Base-by-base conservation (phyloP, 257 asterid genomes). In the Scutellaria baicalensis region DNA sequence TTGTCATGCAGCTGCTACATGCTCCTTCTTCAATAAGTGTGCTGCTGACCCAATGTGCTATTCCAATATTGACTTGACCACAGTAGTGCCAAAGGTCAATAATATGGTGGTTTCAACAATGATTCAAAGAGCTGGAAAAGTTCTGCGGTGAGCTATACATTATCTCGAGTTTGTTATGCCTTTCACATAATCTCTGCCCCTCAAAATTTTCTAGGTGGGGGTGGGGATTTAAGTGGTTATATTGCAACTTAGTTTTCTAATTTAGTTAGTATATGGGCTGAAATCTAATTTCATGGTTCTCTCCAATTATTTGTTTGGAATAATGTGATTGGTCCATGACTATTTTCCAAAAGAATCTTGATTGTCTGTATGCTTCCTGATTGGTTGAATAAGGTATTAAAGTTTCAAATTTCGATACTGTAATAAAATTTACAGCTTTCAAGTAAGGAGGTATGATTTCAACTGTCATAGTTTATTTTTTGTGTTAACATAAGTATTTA, bases 111-210 rank as follows among this genome's bases (percentile, higher is more conserved):
- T 89, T 77, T 86, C 94, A 5, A 82, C 91, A 0, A 82, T 92
- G 89, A 79, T 90, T 77, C 94, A 86, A 44, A 88, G 97, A 67
- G 96, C 98, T 66, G 97, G 98, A 54, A 88, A 83, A 77, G 81
- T 31, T 31, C 78, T 90, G 43, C 71, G 73, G 98, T 92, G 64
- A 44, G 68, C 71, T 72, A 61, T 14, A 42, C 42, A n/a, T 44
- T 51, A 23, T 48, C 68, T 56, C 31, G 38, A 33, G 44, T 20
- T 42, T 6, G 12, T 12, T 55, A 27, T 35, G 1, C 45, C 6
- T 12, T 64, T 42, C n/a, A 23, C 48, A 18, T 51, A 39, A 47
- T 63, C n/a, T 47, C 60, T 27, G 33, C 33, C 33, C n/a, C n/a
- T n/a, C n/a, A n/a, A n/a, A n/a, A n/a, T n/a, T n/a, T n/a, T n/a